These are phyloP conservation scores for Trichosporon inkin DNA, from an alignment of 1,284 basidiomycete genomes.

Conservation along the genomic window DNA sequence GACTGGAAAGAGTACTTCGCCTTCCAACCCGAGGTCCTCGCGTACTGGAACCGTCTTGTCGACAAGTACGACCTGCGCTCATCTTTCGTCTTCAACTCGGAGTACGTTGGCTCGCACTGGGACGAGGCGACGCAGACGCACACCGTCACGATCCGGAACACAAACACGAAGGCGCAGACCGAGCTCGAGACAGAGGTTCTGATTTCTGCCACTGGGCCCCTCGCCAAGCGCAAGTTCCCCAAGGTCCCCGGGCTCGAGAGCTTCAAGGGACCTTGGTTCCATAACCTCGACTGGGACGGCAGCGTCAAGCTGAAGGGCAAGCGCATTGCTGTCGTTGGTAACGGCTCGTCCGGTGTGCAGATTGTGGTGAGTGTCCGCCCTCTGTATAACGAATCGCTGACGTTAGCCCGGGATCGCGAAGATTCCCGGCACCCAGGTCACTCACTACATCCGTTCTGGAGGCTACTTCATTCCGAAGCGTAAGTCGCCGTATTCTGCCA, in stretches of 20 bases:
- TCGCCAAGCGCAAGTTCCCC: constrained; percentile 35
- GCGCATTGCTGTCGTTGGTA: constrained; percentile 8
- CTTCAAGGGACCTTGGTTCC: constrained; percentile 43
- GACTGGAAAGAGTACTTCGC: constrained; percentile 20
- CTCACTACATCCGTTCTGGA: constrained; percentile 9
- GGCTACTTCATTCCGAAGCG: constrained; percentile 9
- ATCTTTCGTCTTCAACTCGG: constrained; percentile 22
- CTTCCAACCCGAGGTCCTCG: constrained; percentile 18
- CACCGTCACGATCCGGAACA: constrained; percentile 17
- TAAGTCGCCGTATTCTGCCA: not conserved
- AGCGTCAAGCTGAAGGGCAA: constrained; percentile 11
- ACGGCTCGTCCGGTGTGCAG: constrained; percentile 12
- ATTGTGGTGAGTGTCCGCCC: constrained; percentile 1
- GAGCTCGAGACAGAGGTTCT: constrained; percentile 24
- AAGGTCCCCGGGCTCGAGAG: constrained; percentile 35
- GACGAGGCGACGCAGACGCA: constrained; percentile 20
- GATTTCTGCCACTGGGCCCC: constrained; percentile 31
- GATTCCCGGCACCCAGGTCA: not conserved
- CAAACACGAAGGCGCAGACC: constrained; percentile 6
- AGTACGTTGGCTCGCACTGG: constrained; percentile 29
- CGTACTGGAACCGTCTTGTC: constrained; percentile 26
- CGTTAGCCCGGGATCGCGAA: not conserved
- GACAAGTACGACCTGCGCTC: constrained; percentile 16
- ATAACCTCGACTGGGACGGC: constrained; percentile 41
- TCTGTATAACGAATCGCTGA: constrained; percentile 4